A percentile compares a stretch with the other conserved stretches of the same genome.
Conservation (phyloP, 345 rosid species). For the Corchorus olitorius region DNA sequence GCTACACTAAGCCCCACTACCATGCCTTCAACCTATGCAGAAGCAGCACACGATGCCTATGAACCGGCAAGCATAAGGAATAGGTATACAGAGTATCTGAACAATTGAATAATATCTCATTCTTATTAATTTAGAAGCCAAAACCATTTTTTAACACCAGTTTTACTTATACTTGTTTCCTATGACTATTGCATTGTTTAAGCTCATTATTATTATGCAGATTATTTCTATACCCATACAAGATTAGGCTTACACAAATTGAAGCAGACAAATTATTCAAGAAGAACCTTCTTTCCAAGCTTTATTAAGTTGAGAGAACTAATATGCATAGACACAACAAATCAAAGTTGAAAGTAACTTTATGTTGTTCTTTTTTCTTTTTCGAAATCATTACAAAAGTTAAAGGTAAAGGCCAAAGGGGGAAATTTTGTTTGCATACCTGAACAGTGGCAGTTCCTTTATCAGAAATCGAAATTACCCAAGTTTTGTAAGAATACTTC, state of each 20-base stretch:
- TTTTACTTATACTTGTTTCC: neutral
- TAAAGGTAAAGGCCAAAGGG: neutral
- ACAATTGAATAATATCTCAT: neutral
- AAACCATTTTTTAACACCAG: neutral
- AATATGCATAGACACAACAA: neutral
- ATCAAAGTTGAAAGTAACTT: neutral
- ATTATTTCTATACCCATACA: neutral
- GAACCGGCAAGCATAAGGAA: neutral
- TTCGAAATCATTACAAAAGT: neutral
- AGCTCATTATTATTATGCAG: neutral
- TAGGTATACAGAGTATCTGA: neutral
- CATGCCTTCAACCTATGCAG: conserved; percentile 68
- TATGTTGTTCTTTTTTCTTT: no score
- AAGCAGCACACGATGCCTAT: conserved; percentile 16
- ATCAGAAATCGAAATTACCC: conserved; percentile 58
- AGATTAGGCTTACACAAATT: neutral
- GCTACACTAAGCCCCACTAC: conserved; percentile 40
- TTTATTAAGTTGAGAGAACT: neutral
- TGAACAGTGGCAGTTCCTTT: conserved; percentile 60
- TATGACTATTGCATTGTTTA: neutral
- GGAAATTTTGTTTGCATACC: conserved; percentile 35
- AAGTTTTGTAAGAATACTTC: conserved; percentile 60
- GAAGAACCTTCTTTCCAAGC: neutral
- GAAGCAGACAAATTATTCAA: neutral
- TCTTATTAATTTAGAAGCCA: neutral